Evolutionary conservation across 2,329 filamentous ascomycete genomes (phyloP).

Genomic region (Pseudogymnoascus pannorum): DNA sequence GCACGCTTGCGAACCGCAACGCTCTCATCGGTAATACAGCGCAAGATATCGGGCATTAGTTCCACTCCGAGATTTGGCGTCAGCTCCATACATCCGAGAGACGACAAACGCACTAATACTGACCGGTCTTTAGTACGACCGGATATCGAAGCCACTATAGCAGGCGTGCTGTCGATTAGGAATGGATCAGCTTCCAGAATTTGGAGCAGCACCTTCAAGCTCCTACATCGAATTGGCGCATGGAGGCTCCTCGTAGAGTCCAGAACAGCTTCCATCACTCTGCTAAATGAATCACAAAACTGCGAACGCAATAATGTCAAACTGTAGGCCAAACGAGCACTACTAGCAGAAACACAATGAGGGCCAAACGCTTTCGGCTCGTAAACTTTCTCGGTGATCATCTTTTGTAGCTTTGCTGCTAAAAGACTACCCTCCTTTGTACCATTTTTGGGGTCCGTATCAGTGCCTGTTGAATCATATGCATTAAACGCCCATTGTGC

Average conservation of each 20-base stretch:
- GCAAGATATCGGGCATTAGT: slow-evolving; percentile 64
- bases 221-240: slow-evolving; percentile 79
- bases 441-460: too few relatives aligned
- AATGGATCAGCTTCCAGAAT: slow-evolving; percentile 85
- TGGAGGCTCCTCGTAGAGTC: slow-evolving; percentile 83
- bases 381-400: too few relatives aligned
- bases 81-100: slow-evolving; percentile 73
- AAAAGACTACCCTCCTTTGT: too few relatives aligned
- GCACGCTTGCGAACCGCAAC: slow-evolving; percentile 78
- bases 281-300: slow-evolving; percentile 70
- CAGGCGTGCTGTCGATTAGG: slow-evolving; percentile 68
- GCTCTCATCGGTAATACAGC: slow-evolving; percentile 66
- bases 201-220: slow-evolving; percentile 77
- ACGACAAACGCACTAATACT: slow-evolving; percentile 79
- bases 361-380: too few relatives aligned
- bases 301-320: slow-evolving; percentile 66
- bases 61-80: slow-evolving; percentile 68
- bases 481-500: too few relatives aligned
- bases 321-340: slow-evolving; percentile 70
- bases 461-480: too few relatives aligned
- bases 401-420: too few relatives aligned
- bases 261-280: slow-evolving; percentile 73
- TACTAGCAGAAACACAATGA: too few relatives aligned
- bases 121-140: slow-evolving; percentile 71
- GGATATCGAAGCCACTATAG: slow-evolving; percentile 66